A percentile compares a stretch with the other conserved stretches of the same genome.
Evolutionary conservation across 257 asterid species (phyloP).

Genomic region (Echites panduratus): DNA sequence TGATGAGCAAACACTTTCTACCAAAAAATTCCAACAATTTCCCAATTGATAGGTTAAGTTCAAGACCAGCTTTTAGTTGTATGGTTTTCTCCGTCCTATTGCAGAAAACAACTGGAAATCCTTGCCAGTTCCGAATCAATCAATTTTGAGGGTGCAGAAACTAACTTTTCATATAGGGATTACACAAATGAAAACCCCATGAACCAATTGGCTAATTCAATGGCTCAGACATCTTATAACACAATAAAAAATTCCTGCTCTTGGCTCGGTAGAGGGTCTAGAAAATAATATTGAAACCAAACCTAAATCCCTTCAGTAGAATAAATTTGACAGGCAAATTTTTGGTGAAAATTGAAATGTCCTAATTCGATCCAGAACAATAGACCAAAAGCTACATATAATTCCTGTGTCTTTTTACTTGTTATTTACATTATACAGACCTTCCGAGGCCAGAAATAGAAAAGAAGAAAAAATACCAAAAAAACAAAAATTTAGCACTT

Average conservation of each 20-base stretch:
- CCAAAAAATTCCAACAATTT: background rate
- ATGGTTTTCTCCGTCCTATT: background rate
- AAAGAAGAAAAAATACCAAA: slow-evolving; percentile 2
- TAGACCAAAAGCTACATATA: background rate
- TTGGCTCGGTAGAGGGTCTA: too few species aligned
- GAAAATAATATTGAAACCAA: background rate
- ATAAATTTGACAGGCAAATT: background rate
- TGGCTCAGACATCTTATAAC: background rate
- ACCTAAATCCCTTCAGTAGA: background rate
- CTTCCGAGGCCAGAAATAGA: background rate
- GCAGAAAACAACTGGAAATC: background rate
- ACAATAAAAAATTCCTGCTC: background rate
- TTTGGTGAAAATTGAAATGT: background rate
- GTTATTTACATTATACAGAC: background rate
- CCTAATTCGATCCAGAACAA: background rate
- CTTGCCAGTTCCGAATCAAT: background rate
- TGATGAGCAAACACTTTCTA: background rate
- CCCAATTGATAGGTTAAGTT: background rate
- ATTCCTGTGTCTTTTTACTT: background rate
- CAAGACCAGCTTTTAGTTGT: background rate
- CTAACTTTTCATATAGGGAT: background rate
- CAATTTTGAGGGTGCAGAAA: background rate
- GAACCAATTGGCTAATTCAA: background rate
- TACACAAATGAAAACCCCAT: background rate
- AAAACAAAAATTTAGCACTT: background rate